Evolutionary conservation across 176 grass and related monocot genomes (phyloP).

Genomic region (Triticum turgidum): DNA sequence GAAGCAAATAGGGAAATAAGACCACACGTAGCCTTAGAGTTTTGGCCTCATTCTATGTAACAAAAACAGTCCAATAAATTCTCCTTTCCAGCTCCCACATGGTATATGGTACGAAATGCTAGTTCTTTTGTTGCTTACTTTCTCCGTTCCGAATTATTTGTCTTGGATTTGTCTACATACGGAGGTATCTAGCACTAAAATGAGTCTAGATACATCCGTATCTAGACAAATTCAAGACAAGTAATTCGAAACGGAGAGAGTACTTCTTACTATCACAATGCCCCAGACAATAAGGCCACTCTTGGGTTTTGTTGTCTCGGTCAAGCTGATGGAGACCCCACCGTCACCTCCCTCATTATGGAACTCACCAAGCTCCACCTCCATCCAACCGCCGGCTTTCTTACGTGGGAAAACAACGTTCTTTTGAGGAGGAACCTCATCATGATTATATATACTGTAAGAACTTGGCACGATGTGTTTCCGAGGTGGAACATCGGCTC

Average conservation of each 20-base stretch:
- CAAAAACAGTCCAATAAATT: not conserved
- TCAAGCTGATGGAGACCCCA: slow-evolving; percentile 46
- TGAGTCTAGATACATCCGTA: no score
- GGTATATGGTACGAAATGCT: not conserved
- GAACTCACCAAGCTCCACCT: slow-evolving; percentile 52
- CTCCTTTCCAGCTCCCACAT: not conserved
- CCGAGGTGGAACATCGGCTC: not conserved
- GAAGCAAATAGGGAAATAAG: no score
- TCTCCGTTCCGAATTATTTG: no score
- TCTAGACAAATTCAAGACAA: no score
- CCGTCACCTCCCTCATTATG: slow-evolving; percentile 40
- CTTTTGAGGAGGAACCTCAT: not conserved
- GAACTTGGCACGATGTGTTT: not conserved
- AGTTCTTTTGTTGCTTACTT: no score
- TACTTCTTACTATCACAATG: slow-evolving; percentile 44
- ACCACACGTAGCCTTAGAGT: no score
- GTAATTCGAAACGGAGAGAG: no score
- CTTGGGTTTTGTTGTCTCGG: slow-evolving; percentile 28
- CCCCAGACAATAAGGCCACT: slow-evolving; percentile 54
- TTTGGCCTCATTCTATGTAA: not conserved
- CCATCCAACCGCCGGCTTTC: slow-evolving; percentile 23
- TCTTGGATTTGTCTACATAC: no score
- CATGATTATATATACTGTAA: not conserved
- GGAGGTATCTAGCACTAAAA: no score
- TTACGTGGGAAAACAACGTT: not conserved